Conservation (phyloP, 139 green algal species). For the Coelastrella sp. region DNA sequence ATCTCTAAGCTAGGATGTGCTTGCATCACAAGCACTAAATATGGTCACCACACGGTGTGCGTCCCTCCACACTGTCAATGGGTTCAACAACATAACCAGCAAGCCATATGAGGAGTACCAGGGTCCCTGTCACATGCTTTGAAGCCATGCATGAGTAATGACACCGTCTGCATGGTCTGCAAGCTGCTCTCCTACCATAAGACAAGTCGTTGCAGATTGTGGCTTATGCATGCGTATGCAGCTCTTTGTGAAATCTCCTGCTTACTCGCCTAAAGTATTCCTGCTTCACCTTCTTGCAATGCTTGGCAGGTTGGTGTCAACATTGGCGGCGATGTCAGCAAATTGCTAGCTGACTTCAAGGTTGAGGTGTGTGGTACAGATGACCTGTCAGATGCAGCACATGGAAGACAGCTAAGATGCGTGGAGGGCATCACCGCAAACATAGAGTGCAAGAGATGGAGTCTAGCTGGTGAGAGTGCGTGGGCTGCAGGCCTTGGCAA, state of each 20-base stretch:
- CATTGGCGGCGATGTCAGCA: slow-evolving; percentile 37
- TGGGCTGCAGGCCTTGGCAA: not conserved
- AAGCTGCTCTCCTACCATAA: no score
- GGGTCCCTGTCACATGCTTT: no score
- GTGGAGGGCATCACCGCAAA: slow-evolving; percentile 36
- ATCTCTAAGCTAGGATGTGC: not conserved
- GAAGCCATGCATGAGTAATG: no score
- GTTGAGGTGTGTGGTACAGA: slow-evolving; percentile 10
- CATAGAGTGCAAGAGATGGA: slow-evolving; percentile 33
- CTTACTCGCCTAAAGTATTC: not conserved
- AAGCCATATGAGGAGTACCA: no score
- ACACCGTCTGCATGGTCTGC: no score
- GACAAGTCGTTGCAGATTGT: no score
- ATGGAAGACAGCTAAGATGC: slow-evolving; percentile 27
- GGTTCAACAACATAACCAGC: no score
- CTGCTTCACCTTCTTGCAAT: not conserved
- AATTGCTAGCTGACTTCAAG: slow-evolving; percentile 19
- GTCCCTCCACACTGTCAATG: no score
- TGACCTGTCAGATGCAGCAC: slow-evolving; percentile 21
- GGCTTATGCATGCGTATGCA: not conserved
- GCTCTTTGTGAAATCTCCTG: not conserved
- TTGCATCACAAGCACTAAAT: not conserved
- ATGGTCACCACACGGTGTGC: not conserved
- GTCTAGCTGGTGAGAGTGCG: not conserved
- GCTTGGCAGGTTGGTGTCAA: slow-evolving; percentile 34